Conservation (phyloP, 352 stramenopile species). For the Phytophthora pseudosyringae region DNA sequence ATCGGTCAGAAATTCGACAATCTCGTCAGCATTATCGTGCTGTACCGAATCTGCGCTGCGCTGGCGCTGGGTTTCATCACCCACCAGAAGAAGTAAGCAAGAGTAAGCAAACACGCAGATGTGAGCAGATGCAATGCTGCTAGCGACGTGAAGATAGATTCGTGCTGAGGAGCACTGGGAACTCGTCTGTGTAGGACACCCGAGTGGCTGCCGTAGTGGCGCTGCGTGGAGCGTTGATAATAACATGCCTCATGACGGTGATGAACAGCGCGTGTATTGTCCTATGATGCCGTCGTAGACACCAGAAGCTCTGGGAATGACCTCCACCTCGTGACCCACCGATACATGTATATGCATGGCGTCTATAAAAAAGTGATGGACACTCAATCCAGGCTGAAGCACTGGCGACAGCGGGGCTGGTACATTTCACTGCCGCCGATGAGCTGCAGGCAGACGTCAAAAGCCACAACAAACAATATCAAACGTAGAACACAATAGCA, state of each 20-base stretch:
- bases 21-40: neutral
- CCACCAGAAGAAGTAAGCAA: neutral
- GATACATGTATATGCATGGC: conserved; percentile 9
- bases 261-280: neutral
- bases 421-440: conserved; percentile 85
- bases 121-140: too few relatives aligned
- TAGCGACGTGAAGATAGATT: too few relatives aligned
- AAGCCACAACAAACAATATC: neutral
- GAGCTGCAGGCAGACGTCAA: conserved; percentile 41
- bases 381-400: conserved; percentile 53
- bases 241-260: too few relatives aligned
- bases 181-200: too few relatives aligned
- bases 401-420: conserved; percentile 79
- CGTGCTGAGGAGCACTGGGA: too few relatives aligned
- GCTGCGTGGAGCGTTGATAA: too few relatives aligned
- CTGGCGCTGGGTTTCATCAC: neutral
- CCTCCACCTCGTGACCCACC: conserved; percentile 1
- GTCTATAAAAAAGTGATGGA: conserved; percentile 32
- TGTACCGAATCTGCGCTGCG: neutral
- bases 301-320: too few relatives aligned
- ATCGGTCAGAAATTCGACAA: neutral
- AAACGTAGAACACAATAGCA: neutral
- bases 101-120: too few relatives aligned
- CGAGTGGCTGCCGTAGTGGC: too few relatives aligned
- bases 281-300: too few relatives aligned